phyloP scores from a whole-genome alignment of 768 basidiomycete genomes.

The Xerocomellus amylosporus region DNA sequence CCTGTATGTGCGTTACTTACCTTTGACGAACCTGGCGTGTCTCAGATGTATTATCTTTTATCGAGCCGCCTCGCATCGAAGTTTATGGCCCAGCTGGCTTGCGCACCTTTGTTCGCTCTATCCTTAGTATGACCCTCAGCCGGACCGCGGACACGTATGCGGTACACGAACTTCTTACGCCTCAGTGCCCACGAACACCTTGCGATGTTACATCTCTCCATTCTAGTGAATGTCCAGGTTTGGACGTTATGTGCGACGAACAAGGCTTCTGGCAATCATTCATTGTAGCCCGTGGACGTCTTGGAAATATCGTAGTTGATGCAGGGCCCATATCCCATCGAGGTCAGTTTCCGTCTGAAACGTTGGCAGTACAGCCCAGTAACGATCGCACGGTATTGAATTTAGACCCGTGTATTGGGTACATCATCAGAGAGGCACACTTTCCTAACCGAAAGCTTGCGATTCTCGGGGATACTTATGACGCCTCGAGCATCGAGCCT shows the following conservation, averaged over 20 bases:
- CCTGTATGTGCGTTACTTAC: constrained; percentile 5
- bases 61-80: constrained; percentile 51
- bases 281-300: constrained; percentile 36
- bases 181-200: constrained; percentile 51
- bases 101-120: constrained; percentile 69
- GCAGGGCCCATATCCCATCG: constrained; percentile 78
- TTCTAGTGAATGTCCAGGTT: constrained; percentile 60
- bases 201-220: constrained; percentile 52
- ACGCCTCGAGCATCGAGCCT: constrained; percentile 57
- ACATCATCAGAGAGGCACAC: constrained; percentile 61
- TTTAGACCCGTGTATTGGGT: constrained; percentile 77
- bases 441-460: constrained; percentile 59
- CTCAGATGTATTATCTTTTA: neutral
- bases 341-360: constrained; percentile 41
- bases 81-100: constrained; percentile 81
- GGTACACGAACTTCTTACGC: constrained; percentile 73
- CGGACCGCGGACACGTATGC: constrained; percentile 59
- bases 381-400: neutral
- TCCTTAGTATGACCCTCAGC: constrained; percentile 65
- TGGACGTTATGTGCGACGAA: constrained; percentile 50
- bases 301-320: constrained; percentile 53
- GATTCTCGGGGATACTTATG: constrained; percentile 75
- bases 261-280: constrained; percentile 70
- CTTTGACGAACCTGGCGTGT: neutral
- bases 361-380: neutral